Conservation (phyloP, 192 early-diverging fungal genomes). For the Lobulomyces angularis region DNA sequence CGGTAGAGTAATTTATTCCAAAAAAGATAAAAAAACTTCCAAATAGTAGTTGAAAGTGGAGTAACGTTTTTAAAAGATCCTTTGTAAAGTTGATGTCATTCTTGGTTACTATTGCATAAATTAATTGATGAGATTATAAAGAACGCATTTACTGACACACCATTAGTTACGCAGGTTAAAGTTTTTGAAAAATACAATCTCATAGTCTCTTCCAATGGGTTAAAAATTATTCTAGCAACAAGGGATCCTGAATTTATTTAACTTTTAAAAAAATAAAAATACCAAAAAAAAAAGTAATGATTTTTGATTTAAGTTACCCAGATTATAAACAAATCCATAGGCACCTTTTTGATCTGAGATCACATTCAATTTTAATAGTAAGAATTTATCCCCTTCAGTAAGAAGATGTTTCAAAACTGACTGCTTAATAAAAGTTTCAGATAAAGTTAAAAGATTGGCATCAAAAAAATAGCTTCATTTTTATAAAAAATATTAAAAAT, state of each 20-base stretch:
- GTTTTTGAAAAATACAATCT: conserved; percentile 73
- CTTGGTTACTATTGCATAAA: conserved; percentile 5
- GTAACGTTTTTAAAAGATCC: conserved; percentile 15
- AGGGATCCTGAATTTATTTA: conserved; percentile 53
- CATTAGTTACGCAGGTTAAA: conserved; percentile 12
- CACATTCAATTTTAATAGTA: conserved; percentile 40
- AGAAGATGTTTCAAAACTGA: conserved; percentile 85
- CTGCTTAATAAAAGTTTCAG: conserved; percentile 67
- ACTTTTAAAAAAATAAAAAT: conserved; percentile 3
- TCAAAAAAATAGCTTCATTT: conserved; percentile 37
- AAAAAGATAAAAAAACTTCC: conserved; percentile 67
- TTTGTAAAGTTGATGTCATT: background rate
- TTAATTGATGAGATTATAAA: background rate
- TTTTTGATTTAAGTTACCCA: conserved; percentile 11
- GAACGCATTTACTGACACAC: background rate
- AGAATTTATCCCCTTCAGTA: conserved; percentile 93
- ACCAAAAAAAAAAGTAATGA: too few relatives aligned
- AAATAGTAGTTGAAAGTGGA: conserved; percentile 54
- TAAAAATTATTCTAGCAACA: conserved; percentile 78
- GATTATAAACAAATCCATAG: conserved; percentile 19
- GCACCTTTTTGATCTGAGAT: conserved; percentile 15
- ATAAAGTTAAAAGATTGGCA: conserved; percentile 44
- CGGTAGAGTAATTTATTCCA: conserved; percentile 68
- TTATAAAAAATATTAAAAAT: conserved; percentile 10
- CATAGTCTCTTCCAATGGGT: conserved; percentile 83